Evolutionary conservation across 2,329 filamentous ascomycete genomes (phyloP).

Genomic region (Ascochyta fabae): DNA sequence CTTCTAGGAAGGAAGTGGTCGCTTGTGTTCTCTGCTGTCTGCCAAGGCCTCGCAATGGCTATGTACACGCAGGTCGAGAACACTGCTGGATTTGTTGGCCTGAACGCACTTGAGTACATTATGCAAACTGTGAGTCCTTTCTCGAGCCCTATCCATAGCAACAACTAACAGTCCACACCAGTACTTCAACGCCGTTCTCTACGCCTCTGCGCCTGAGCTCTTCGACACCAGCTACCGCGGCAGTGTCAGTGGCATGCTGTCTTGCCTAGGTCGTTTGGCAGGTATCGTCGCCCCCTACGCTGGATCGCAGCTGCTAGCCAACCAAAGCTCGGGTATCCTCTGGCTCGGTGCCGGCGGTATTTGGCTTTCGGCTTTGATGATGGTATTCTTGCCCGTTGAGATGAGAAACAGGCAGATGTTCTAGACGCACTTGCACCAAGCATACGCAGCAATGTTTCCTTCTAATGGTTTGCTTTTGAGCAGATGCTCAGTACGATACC

Average conservation of each 20-base stretch:
- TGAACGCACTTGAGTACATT: conserved; percentile 42
- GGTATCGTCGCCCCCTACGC: conserved; percentile 40
- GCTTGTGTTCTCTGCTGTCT: conserved; percentile 36
- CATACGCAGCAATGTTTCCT: neutral
- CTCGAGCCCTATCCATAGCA: too few species aligned
- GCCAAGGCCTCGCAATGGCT: conserved; percentile 38
- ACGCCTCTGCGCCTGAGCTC: conserved; percentile 38
- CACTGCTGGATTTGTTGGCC: conserved; percentile 35
- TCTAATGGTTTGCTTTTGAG: neutral
- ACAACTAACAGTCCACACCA: neutral
- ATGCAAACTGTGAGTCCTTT: conserved; percentile 36
- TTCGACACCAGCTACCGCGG: conserved; percentile 41
- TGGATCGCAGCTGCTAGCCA: conserved; percentile 30
- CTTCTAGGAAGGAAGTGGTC: conserved; percentile 40
- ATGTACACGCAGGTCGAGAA: conserved; percentile 40
- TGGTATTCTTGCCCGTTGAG: conserved; percentile 40
- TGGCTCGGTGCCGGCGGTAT: conserved; percentile 41
- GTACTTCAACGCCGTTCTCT: conserved; percentile 42
- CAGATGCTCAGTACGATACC: conserved; percentile 12
- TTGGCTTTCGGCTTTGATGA: conserved; percentile 36
- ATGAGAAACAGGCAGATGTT: conserved; percentile 43
- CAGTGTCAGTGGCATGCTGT: conserved; percentile 40
- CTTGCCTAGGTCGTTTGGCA: conserved; percentile 35
- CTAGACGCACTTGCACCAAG: conserved; percentile 9
- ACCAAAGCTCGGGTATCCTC: conserved; percentile 35